Conservation (phyloP, 768 basidiomycete genomes). For the Agaricus subrufescens region DNA sequence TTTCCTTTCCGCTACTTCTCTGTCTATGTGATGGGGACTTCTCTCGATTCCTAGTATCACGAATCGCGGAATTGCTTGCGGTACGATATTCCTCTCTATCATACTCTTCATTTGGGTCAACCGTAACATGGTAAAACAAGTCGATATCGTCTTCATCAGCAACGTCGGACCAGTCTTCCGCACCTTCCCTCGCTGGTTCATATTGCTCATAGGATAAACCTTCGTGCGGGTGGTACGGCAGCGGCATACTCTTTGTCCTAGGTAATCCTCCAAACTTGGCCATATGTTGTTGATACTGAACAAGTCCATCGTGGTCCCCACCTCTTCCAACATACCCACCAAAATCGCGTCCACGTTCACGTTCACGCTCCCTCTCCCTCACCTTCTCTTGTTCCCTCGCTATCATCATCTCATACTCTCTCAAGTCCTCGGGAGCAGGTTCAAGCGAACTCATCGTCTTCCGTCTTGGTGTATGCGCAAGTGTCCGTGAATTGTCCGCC, state of each 20-base stretch:
- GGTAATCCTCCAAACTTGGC: conserved; percentile 21
- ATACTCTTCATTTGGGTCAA: conserved; percentile 3
- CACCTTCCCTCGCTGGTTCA: background rate
- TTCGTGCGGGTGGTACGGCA: conserved; percentile 12
- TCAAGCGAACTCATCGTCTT: conserved; percentile 2
- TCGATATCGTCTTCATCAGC: conserved; percentile 12
- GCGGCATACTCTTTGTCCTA: conserved; percentile 51
- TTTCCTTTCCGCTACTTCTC: conserved; percentile 24
- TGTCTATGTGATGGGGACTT: conserved; percentile 5
- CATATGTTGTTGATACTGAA: conserved; percentile 7
- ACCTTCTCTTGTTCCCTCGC: conserved; percentile 9
- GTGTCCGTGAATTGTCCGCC: background rate
- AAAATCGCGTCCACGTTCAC: conserved; percentile 16
- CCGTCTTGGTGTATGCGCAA: conserved; percentile 2
- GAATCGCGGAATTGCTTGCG: too few species aligned
- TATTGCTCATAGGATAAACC: background rate
- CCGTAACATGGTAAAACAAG: conserved; percentile 13
- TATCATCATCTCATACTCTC: conserved; percentile 5
- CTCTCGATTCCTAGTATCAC: background rate
- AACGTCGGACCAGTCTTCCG: conserved; percentile 14
- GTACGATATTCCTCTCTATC: conserved; percentile 10
- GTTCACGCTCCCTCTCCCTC: conserved; percentile 14
- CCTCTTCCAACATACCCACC: background rate
- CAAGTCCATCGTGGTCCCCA: background rate
- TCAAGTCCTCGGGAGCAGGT: conserved; percentile 7